Evolutionary conservation across 2,329 filamentous ascomycete genomes (phyloP).

Genomic region (Orbilia javanica): DNA sequence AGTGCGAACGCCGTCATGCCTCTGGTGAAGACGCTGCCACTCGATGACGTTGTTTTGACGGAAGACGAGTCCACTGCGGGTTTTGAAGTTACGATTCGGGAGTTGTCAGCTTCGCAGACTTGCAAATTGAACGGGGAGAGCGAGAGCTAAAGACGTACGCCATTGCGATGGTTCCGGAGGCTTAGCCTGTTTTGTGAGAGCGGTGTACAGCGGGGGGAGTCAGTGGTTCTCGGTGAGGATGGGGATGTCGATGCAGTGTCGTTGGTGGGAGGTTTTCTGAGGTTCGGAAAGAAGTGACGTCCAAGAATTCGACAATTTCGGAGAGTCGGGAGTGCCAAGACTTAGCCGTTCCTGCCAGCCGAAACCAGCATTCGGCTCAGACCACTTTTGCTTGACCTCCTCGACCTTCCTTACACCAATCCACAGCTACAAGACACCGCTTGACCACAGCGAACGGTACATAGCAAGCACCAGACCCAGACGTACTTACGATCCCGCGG

Average conservation of each 20-base stretch:
- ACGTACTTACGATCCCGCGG: not conserved
- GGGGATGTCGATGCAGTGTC: not conserved
- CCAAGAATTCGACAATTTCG: constrained; percentile 45
- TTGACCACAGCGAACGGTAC: constrained; percentile 11
- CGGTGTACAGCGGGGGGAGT: constrained; percentile 13
- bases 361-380: constrained; percentile 43
- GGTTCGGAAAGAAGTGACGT: constrained; percentile 56
- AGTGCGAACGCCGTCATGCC: constrained; percentile 75
- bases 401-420: constrained; percentile 23
- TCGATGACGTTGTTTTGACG: constrained; percentile 77
- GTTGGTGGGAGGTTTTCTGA: constrained; percentile 8
- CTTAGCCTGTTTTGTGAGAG: constrained; percentile 30
- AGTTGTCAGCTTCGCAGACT: constrained; percentile 48
- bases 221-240: constrained; percentile 20
- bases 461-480: not conserved
- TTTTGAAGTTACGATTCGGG: constrained; percentile 24
- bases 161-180: constrained; percentile 41
- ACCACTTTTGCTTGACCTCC: constrained; percentile 53
- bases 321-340: constrained; percentile 57
- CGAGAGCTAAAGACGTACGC: constrained; percentile 41
- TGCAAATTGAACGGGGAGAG: constrained; percentile 20
- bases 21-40: constrained; percentile 77
- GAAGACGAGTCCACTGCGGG: constrained; percentile 68
- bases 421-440: constrained; percentile 6
- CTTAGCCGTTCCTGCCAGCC: constrained; percentile 24